These are phyloP conservation scores for Chaetomium globosum DNA, from an alignment of 2,329 filamentous ascomycete genomes.

Conservation along the genomic window DNA sequence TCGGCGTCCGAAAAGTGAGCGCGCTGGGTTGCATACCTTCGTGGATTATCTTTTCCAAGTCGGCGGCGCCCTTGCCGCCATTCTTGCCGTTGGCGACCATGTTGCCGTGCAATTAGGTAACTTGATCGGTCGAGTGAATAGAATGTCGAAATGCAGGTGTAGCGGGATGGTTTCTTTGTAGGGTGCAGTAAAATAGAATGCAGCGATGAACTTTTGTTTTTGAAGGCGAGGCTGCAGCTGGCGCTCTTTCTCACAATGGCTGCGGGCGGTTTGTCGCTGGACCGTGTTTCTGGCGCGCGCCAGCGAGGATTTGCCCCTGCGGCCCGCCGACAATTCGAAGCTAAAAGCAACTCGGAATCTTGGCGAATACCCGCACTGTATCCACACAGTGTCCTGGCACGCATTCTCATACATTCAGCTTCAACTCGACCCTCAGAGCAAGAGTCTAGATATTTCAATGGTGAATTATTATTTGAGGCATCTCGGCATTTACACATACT, in stretches of 20 bases:
- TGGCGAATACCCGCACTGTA: background rate
- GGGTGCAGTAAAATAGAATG: no score
- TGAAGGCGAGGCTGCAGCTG: background rate
- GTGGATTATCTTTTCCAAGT: constrained; percentile 60
- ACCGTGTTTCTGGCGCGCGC: constrained; percentile 17
- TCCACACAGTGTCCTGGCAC: background rate
- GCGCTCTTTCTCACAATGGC: background rate
- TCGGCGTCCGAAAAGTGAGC: background rate
- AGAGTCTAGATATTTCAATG: no score
- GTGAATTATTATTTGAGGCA: no score
- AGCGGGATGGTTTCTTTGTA: background rate
- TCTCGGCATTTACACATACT: no score
- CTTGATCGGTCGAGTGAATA: background rate
- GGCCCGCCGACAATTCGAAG: constrained; percentile 1
- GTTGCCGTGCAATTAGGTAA: background rate
- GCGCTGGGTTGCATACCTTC: constrained; percentile 46
- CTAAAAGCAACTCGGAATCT: constrained; percentile 13
- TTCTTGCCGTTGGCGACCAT: constrained; percentile 36
- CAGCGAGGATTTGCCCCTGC: constrained; percentile 11
- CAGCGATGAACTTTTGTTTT: background rate
- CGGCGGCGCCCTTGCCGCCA: constrained; percentile 45
- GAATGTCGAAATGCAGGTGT: background rate
- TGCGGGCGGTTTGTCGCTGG: constrained; percentile 1
- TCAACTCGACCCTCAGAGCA: background rate
- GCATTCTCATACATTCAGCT: background rate